Percentiles rank a stretch among this genome's conserved stretches.
Conservation (phyloP, 176 grass and related monocot genomes). For the Alloteropsis semialata region DNA sequence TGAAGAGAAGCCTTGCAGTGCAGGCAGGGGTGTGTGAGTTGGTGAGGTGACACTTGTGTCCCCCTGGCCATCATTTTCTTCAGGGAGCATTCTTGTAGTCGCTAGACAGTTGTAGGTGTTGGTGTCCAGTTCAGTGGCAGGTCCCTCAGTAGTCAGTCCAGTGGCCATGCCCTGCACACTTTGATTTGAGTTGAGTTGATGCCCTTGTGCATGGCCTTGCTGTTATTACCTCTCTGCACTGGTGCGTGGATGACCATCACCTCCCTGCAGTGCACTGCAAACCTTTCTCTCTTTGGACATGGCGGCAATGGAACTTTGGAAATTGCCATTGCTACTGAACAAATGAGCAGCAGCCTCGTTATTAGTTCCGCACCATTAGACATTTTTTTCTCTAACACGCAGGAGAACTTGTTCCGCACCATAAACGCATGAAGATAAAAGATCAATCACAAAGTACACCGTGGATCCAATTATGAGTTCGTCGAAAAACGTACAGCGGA, state of each 20-base stretch:
- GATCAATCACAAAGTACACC: neutral
- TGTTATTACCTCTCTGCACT: neutral
- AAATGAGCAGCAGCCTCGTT: neutral
- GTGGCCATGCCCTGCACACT: neutral
- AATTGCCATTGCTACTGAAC: conserved; percentile 23
- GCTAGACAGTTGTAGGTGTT: conserved; percentile 22
- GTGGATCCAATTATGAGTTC: neutral
- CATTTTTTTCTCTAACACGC: neutral
- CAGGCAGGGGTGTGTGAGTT: conserved; percentile 13
- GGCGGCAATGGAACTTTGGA: conserved; percentile 37
- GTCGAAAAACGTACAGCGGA: neutral
- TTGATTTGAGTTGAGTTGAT: conserved; percentile 39
- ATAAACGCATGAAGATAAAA: neutral
- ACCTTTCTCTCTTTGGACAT: conserved; percentile 26
- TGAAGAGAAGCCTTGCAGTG: conserved; percentile 14
- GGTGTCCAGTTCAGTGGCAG: conserved; percentile 32
- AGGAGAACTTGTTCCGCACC: neutral
- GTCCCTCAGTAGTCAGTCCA: neutral
- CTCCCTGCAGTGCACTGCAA: too few relatives aligned
- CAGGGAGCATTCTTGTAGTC: conserved; percentile 15
- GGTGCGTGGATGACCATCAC: conserved; percentile 8
- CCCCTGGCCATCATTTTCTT: conserved; percentile 34
- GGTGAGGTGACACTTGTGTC: conserved; percentile 66
- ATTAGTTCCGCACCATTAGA: too few relatives aligned
- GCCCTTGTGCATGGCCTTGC: neutral